Conservation (phyloP, 441 rosid species). For the Arabidopsis lyrata region DNA sequence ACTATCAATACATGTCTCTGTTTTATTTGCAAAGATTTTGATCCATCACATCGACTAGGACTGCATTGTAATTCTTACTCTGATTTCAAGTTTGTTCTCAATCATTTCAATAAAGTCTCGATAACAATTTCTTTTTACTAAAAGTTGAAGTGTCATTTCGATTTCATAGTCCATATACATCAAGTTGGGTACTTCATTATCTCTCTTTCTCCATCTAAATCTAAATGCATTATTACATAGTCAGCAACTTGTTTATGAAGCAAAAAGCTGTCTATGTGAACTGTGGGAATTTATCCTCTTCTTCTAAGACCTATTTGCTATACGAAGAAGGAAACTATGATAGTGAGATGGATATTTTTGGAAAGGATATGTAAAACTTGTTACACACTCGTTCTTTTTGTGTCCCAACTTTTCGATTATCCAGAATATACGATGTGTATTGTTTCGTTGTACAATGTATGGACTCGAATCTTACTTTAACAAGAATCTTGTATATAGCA, state of each 20-base stretch:
- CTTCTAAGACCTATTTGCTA: neutral
- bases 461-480: neutral
- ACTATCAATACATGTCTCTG: constrained; percentile 4
- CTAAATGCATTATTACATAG: neutral
- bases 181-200: neutral
- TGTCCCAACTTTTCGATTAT: constrained; percentile 37
- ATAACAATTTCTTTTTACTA: neutral
- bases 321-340: neutral
- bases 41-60: constrained; percentile 11
- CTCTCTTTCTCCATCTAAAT: neutral
- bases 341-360: neutral
- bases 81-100: constrained; percentile 7
- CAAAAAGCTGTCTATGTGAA: neutral
- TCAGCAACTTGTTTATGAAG: constrained; percentile 13
- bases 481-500: constrained; percentile 1
- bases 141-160: constrained; percentile 12
- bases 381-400: neutral
- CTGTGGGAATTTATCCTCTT: constrained; percentile 46
- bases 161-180: neutral
- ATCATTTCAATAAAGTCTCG: neutral
- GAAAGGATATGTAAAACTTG: neutral
- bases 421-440: neutral
- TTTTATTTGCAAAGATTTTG: constrained; percentile 17
- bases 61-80: neutral
- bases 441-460: neutral